Conservation (phyloP, 1,139 yeast genomes). For the Candida sanyaensis region DNA sequence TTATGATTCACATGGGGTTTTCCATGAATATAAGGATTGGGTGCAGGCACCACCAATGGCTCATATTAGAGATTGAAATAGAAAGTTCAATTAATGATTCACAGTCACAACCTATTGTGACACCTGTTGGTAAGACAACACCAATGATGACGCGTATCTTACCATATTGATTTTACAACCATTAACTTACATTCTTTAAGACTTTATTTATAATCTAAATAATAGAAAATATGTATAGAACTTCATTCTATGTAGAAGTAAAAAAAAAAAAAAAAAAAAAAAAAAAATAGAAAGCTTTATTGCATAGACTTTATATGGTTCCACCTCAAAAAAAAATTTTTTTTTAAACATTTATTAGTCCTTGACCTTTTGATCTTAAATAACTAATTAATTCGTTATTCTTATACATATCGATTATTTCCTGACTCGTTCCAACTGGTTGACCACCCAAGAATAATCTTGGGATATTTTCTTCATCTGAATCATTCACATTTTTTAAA, state of each 20-base stretch:
- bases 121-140: background rate
- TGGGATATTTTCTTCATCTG: conserved; percentile 25
- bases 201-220: too few species aligned
- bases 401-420: conserved; percentile 23
- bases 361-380: conserved; percentile 28
- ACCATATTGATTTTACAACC: background rate
- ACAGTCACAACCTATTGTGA: too few species aligned
- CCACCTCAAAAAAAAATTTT: background rate
- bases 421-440: conserved; percentile 30
- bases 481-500: conserved; percentile 20
- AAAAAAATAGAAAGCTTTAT: background rate
- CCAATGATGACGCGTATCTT: background rate
- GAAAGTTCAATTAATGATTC: background rate
- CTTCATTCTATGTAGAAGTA: background rate
- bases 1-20: conserved; percentile 43
- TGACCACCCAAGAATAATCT: conserved; percentile 34
- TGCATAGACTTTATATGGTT: background rate
- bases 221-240: background rate
- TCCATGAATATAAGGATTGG: conserved; percentile 34
- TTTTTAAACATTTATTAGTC: conserved; percentile 23
- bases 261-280: background rate
- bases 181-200: too few species aligned
- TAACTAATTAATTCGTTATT: conserved; percentile 21
- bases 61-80: conserved; percentile 18
- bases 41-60: conserved; percentile 21